These are phyloP conservation scores for Vigna angularis DNA, from an alignment of 306 rosid genomes.

Conservation along the genomic window DNA sequence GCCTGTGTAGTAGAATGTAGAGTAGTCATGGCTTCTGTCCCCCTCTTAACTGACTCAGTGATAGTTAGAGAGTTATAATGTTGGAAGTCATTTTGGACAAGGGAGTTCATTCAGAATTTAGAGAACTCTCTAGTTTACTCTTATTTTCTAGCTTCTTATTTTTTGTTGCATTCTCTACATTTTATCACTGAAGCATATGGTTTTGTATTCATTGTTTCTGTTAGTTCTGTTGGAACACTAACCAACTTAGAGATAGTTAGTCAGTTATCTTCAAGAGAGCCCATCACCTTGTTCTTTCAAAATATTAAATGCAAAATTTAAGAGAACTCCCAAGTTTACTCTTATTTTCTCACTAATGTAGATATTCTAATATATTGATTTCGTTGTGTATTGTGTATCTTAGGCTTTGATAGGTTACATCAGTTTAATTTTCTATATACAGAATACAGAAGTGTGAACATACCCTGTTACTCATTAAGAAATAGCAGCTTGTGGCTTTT, in stretches of 20 bases:
- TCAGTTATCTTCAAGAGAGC: not conserved
- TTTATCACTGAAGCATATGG: not conserved
- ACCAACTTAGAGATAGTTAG: not conserved
- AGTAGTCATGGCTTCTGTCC: not conserved
- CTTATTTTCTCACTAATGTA: not conserved
- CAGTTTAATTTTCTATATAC: not conserved
- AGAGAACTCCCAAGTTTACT: not conserved
- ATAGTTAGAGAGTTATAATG: not conserved
- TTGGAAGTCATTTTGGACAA: not conserved
- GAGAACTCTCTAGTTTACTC: not conserved
- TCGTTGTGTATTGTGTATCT: not conserved
- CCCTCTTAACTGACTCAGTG: not conserved
- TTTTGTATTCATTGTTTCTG: not conserved
- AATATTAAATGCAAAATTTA: not conserved
- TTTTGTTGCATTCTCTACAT: not conserved
- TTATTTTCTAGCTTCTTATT: not conserved
- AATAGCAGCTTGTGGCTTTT: conserved; percentile 7
- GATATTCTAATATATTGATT: not conserved
- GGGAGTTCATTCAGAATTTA: not conserved
- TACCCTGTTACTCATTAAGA: not conserved
- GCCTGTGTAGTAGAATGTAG: not conserved
- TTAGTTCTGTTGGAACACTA: not conserved
- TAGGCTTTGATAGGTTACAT: conserved; percentile 26
- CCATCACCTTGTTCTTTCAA: not conserved
- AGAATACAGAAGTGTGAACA: not conserved